Percentiles rank a stretch among this genome's conserved stretches.
These are phyloP conservation scores for Entelexis sorbosivorans DNA, from an alignment of 1,139 yeast genomes.

Conservation along the genomic window DNA sequence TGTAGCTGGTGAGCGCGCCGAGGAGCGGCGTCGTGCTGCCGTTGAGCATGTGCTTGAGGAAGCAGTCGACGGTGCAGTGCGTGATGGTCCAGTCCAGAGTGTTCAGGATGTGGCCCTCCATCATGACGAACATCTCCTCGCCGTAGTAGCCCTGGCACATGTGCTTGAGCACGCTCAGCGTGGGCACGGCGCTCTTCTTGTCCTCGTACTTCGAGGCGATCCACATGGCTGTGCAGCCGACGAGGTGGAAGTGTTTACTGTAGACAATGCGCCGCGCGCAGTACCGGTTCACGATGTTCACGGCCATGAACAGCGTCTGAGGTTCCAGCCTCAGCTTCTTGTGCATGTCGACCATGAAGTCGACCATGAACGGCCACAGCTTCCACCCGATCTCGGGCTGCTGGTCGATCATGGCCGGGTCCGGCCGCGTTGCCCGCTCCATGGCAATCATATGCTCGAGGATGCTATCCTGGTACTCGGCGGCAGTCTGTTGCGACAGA, in stretches of 20 bases:
- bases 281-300: constrained; percentile 79
- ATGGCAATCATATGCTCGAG: constrained; percentile 30
- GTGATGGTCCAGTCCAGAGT: constrained; percentile 81
- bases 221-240: constrained; percentile 92
- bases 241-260: constrained; percentile 83
- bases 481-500: constrained; percentile 23
- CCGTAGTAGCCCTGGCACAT: constrained; percentile 88
- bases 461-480: constrained; percentile 32
- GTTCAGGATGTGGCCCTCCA: constrained; percentile 83
- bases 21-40: constrained; percentile 22
- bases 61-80: constrained; percentile 41
- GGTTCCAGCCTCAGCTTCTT: constrained; percentile 67
- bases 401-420: constrained; percentile 60
- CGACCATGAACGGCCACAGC: constrained; percentile 82
- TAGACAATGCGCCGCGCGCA: constrained; percentile 86
- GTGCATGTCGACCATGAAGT: constrained; percentile 75
- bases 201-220: constrained; percentile 92
- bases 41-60: constrained; percentile 27
- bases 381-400: constrained; percentile 93
- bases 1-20: constrained; percentile 41
- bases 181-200: constrained; percentile 77
- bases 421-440: constrained; percentile 29
- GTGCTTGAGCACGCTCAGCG: constrained; percentile 59
- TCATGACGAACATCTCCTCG: constrained; percentile 84
- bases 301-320: constrained; percentile 68